Base-by-base conservation (phyloP, 345 rosid species). In the Eucalyptus marginata region DNA sequence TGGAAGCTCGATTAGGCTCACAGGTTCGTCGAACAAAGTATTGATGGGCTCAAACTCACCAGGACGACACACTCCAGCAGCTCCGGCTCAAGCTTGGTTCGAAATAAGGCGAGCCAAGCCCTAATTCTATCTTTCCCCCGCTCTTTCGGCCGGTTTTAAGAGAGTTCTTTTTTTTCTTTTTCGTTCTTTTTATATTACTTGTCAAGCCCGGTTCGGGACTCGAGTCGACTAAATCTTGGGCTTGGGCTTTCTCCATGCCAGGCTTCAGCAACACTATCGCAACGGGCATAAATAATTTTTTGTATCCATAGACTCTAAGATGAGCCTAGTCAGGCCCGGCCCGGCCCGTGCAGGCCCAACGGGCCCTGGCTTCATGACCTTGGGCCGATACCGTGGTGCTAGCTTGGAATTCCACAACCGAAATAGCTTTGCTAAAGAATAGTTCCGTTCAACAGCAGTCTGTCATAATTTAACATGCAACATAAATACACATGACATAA, bases 21-120 rank as follows among this genome's bases (percentile, higher is more conserved):
- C 4, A 16, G 0, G 7, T 31, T 24, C 3, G 3, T 68, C 43
- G 7, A 31, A 8, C 12, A 33, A 18, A 68, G 7, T 17, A 68
- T 8, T 33, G 43, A 3, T 33, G 44, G 1, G 80, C 12, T 31
- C 0, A 4, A 66, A 62, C 16, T 62, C 16, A 4, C 1, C 1
- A 0, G 3, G 31, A 62, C 4, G 0, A 29, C 16, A 29, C 1
- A 4, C 31, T 62, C 0, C 4, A 29, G 33, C 15, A 6, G 33
- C 29, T 59, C 66, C 3, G 7, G 9, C 36, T 15, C 1, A 2
- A 64, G 36, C 79, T 31, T 5, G 12, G 10, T 3, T 16, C 24
- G 2, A 62, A 62, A 62, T 13, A 62, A 12, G 33, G 33, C 68
- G 33, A 62, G 64, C 27, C 1, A 12, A 2, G 79, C 22, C 79